Percentiles rank a stretch among this genome's conserved stretches.
Evolutionary conservation across 306 rosid genomes (phyloP).

Genomic region (Gleditsia sinensis): DNA sequence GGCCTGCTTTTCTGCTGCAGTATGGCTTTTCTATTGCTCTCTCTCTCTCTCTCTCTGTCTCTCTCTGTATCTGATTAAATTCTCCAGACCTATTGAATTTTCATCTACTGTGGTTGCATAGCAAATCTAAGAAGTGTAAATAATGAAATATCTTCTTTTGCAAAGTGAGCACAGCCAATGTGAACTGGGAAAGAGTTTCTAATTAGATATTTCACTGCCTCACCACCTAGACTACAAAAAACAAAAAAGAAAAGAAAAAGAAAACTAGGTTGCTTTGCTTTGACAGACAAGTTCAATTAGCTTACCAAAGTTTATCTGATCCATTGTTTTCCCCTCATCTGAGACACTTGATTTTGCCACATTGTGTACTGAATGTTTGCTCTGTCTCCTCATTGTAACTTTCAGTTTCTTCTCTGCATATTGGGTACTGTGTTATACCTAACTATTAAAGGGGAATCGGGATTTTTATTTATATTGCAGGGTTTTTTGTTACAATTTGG

Average conservation of each 20-base stretch:
- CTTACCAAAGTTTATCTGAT: no score
- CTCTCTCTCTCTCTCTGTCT: no score
- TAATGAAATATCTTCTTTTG: neutral
- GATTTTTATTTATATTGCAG: slow-evolving; percentile 30
- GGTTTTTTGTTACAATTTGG: slow-evolving; percentile 80
- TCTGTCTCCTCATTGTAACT: no score
- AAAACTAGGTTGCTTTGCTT: no score
- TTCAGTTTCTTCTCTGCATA: neutral
- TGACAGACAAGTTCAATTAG: no score
- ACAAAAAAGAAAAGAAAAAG: no score
- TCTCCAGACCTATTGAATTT: neutral
- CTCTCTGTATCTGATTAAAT: neutral
- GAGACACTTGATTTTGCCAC: no score
- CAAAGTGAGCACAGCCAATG: neutral
- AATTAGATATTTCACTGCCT: no score
- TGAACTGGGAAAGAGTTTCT: neutral
- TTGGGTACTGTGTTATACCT: neutral
- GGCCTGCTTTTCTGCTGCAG: neutral
- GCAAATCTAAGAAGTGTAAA: neutral
- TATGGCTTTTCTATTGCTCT: neutral
- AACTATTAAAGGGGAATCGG: neutral
- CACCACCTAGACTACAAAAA: no score
- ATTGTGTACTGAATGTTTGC: no score
- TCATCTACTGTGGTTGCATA: neutral
- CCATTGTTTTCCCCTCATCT: no score